Base-by-base conservation (phyloP, 2,329 filamentous ascomycete genomes). In the Penicillium italicum region DNA sequence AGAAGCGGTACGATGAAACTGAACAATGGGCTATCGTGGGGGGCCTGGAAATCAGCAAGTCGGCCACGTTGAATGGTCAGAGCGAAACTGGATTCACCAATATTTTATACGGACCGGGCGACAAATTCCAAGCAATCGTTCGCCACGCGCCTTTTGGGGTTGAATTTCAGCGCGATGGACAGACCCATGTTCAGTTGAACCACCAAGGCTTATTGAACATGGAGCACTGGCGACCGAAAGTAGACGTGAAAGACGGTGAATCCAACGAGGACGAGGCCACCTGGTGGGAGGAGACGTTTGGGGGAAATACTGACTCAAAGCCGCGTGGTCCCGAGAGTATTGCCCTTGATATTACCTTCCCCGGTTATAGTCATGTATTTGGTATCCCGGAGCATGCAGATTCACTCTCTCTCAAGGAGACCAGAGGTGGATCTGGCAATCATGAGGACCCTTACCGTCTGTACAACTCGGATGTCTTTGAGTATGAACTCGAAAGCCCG, bases 251-350 rank as follows among this genome's bases (percentile, higher is more conserved):
- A 37, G 84, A 85, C 54, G 81, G 77, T 54, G 78, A 74, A 60
- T 76, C 72, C 34, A 69, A 72, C 34, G 67, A 76, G 11, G 80
- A 79, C 62, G 89, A 97, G 70, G 89, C 87, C 75, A 97, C 92
- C 4, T 97, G 91, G 91, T 99, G 94, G 94, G 94, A 99, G 7
- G 94, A 99, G 77, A 85, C 83, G 0, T 99, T 99, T 73, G 93
- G 93, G 61, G 92, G 93, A 58, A 96, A 94, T 72, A 97, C 92
- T 0, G 94, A 99, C 73, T 85, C 87, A 5, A 99, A 99, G 76
- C 93, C 94, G n/a, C 86, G 86, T 67, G 94, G 94, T 1, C 94
- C 94, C 0, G 94, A 99, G 75, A 94, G 92, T 70, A 81, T 99
- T 42, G 91, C 85, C 14, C 76, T 99, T 56, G 94, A 99, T 70